Percentiles rank a stretch among this genome's conserved stretches.
Conservation (phyloP, 306 rosid species). For the Vachellia pachyceras region DNA sequence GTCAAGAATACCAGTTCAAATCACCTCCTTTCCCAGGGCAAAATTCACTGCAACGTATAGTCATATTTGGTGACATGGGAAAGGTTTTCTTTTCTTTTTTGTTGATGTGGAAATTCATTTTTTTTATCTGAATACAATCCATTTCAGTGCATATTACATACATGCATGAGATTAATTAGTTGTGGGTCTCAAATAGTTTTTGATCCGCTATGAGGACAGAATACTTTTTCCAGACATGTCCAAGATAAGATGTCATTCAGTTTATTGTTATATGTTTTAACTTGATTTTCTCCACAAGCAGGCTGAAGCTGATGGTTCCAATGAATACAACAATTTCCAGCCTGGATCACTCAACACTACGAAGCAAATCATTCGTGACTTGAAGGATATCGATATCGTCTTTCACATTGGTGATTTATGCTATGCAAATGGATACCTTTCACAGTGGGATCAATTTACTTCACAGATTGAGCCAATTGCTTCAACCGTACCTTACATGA, state of each 20-base stretch:
- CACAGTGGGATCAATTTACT: conserved; percentile 97
- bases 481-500: conserved; percentile 90
- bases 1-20: conserved; percentile 68
- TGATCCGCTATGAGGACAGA: background rate
- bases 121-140: conserved; percentile 20
- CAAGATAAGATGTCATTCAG: conserved; percentile 7
- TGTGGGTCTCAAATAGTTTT: conserved; percentile 29
- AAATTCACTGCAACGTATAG: conserved; percentile 80
- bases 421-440: conserved; percentile 91
- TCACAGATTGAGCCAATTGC: conserved; percentile 96
- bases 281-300: conserved; percentile 40
- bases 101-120: conserved; percentile 9
- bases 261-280: conserved; percentile 5
- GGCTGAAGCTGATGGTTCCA: conserved; percentile 98
- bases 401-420: conserved; percentile 92
- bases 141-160: background rate
- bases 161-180: background rate
- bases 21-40: conserved; percentile 96
- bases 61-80: conserved; percentile 97
- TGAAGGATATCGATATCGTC: conserved; percentile 74
- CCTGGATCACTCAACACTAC: conserved; percentile 88
- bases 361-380: conserved; percentile 68
- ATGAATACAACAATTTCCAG: conserved; percentile 86
- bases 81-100: conserved; percentile 55
- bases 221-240: background rate